Conservation (phyloP, 2,329 filamentous ascomycete genomes). For the Parafenestella ontariensis region DNA sequence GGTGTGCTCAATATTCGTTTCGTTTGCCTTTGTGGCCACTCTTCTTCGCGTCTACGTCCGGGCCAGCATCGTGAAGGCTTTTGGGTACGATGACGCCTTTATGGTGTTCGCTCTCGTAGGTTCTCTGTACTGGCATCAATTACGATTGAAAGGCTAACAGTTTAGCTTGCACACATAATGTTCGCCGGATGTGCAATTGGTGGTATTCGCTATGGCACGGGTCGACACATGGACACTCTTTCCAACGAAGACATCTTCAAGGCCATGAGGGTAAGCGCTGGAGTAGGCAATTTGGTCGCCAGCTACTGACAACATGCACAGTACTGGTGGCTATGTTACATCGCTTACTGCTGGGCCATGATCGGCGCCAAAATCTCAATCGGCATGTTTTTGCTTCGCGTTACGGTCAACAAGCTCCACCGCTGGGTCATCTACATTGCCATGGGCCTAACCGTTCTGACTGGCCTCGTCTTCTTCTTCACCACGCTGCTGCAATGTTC, state of each 20-base stretch:
- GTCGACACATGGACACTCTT: slow-evolving; percentile 38
- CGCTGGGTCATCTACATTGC: slow-evolving; percentile 48
- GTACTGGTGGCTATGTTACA: slow-evolving; percentile 48
- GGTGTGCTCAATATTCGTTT: slow-evolving; percentile 48
- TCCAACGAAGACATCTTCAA: slow-evolving; percentile 28
- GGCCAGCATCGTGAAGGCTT: slow-evolving; percentile 48
- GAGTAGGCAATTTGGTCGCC: neutral
- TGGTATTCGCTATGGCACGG: slow-evolving; percentile 42
- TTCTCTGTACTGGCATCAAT: neutral
- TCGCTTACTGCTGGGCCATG: slow-evolving; percentile 43
- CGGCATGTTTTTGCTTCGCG: slow-evolving; percentile 44
- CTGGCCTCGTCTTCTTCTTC: slow-evolving; percentile 54
- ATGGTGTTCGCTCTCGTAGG: slow-evolving; percentile 42
- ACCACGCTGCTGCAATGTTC: slow-evolving; percentile 59
- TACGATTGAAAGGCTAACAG: slow-evolving; percentile 3
- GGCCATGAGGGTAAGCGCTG: slow-evolving; percentile 35
- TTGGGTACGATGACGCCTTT: slow-evolving; percentile 45
- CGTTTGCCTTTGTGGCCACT: slow-evolving; percentile 49
- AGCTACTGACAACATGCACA: slow-evolving; percentile 9
- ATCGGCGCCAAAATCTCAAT: slow-evolving; percentile 44
- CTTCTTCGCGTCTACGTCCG: slow-evolving; percentile 53
- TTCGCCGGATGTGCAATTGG: slow-evolving; percentile 41
- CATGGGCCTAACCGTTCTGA: slow-evolving; percentile 45
- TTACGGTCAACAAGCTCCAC: slow-evolving; percentile 38
- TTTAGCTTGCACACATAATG: slow-evolving; percentile 34